A percentile compares a stretch with the other conserved stretches of the same genome.
Conservation (phyloP, 139 green algal species). For the Deuterostichococcus epilithicus region DNA sequence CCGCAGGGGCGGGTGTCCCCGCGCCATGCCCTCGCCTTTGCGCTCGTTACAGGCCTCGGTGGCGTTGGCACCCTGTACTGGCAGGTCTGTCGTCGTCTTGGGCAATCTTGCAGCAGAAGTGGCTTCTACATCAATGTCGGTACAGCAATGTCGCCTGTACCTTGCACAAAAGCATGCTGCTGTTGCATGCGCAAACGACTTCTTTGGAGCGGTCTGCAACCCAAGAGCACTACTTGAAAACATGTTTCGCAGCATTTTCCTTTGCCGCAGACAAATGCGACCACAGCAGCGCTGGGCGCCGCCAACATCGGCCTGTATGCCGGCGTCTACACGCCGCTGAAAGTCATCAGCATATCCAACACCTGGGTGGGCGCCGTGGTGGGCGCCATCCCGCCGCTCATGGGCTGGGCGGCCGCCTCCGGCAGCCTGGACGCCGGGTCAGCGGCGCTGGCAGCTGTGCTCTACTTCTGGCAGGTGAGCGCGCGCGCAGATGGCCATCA, state of each 20-base stretch:
- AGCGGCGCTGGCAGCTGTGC: constrained; percentile 68
- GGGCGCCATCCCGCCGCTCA: constrained; percentile 94
- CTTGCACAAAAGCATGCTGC: no score
- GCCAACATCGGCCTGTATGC: constrained; percentile 96
- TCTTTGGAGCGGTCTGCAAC: no score
- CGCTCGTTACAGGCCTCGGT: constrained; percentile 48
- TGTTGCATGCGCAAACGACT: no score
- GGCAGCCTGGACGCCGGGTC: constrained; percentile 39
- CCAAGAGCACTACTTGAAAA: no score
- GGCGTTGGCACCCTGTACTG: constrained; percentile 68
- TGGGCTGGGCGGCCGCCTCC: constrained; percentile 89
- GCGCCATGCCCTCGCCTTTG: constrained; percentile 79
- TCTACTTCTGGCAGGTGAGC: constrained; percentile 91
- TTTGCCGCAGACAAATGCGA: constrained; percentile 69
- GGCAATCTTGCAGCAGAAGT: no score
- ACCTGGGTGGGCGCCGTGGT: constrained; percentile 98
- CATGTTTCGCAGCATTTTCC: background rate
- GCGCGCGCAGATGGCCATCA: no score
- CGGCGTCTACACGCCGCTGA: constrained; percentile 94
- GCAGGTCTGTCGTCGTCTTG: constrained; percentile 48
- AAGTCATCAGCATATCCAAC: constrained; percentile 80
- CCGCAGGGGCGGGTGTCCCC: constrained; percentile 71
- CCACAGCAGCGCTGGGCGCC: constrained; percentile 80
- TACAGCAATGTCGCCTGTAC: no score
- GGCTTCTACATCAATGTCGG: no score